Evolutionary conservation across 2,329 filamentous ascomycete genomes (phyloP).

Genomic region (Penicillium crustosum): DNA sequence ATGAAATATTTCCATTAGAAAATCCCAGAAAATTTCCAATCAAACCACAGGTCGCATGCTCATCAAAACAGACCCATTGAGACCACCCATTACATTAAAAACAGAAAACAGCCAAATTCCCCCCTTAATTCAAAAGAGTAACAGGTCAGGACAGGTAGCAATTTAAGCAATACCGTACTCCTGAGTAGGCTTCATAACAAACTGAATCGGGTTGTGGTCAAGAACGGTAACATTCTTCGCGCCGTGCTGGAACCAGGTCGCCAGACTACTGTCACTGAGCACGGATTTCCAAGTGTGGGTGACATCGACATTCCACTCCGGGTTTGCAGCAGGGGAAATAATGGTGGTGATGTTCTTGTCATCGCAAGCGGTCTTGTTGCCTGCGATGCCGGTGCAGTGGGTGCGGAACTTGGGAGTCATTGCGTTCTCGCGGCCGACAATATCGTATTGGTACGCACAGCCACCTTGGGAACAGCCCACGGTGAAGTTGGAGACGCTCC

Average conservation of each 20-base stretch:
- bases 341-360: slow-evolving; percentile 26
- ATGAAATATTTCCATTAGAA: background rate
- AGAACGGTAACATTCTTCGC: slow-evolving; percentile 9
- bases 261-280: slow-evolving; percentile 8
- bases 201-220: background rate
- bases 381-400: slow-evolving; percentile 32
- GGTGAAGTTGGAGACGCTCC: slow-evolving; percentile 34
- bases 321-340: slow-evolving; percentile 20
- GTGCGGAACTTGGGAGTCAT: slow-evolving; percentile 39
- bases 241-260: slow-evolving; percentile 12
- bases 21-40: background rate
- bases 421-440: slow-evolving; percentile 24
- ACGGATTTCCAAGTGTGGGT: slow-evolving; percentile 28
- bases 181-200: slow-evolving; percentile 8
- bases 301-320: slow-evolving; percentile 30
- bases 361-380: slow-evolving; percentile 27
- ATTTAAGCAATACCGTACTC: slow-evolving; percentile 10
- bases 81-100: slow-evolving; percentile 2
- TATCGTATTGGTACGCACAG: slow-evolving; percentile 36
- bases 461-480: slow-evolving; percentile 35
- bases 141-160: background rate
- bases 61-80: background rate
- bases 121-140: background rate
- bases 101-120: background rate
- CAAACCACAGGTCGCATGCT: background rate